phyloP scores from a whole-genome alignment of 495 filamentous ascomycete species.

The Bombardia bombarda region DNA sequence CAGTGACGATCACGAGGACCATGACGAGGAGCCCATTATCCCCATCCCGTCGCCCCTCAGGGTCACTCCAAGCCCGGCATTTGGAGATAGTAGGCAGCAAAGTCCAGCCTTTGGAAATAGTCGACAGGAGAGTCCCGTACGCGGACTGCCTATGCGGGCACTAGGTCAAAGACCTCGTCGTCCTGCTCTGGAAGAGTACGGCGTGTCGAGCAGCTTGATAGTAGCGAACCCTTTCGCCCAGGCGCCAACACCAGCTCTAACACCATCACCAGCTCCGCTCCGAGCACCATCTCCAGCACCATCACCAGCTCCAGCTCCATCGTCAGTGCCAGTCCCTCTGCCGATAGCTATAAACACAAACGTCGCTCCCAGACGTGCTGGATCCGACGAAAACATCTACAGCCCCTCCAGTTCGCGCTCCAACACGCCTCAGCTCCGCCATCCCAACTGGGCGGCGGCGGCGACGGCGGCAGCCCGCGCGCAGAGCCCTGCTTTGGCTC shows the following conservation, averaged over 20 bases:
- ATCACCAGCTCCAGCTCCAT: neutral
- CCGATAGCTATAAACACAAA: no score
- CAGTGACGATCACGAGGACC: constrained; percentile 14
- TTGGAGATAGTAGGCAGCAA: no score
- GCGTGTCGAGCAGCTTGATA: neutral
- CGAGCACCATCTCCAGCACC: constrained; percentile 3
- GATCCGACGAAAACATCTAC: no score
- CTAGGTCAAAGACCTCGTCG: neutral
- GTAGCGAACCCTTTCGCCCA: no score
- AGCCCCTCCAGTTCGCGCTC: no score
- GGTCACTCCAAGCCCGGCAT: neutral
- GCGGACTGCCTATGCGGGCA: no score
- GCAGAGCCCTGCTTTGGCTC: no score
- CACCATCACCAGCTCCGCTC: no score
- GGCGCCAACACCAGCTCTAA: neutral
- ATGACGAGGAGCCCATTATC: neutral
- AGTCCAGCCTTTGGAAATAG: no score
- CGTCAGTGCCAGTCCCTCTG: neutral
- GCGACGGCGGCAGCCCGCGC: no score
- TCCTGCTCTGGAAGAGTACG: neutral
- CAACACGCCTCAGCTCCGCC: constrained; percentile 15
- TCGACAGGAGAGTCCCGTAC: no score
- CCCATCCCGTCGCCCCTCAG: neutral
- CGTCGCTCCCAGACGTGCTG: no score
- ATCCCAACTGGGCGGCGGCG: constrained; percentile 7